Evolutionary conservation across 208 protist species (phyloP), one percentile per base, ranked within the genome.

Genomic region (Wallacemonas sp.): DNA sequence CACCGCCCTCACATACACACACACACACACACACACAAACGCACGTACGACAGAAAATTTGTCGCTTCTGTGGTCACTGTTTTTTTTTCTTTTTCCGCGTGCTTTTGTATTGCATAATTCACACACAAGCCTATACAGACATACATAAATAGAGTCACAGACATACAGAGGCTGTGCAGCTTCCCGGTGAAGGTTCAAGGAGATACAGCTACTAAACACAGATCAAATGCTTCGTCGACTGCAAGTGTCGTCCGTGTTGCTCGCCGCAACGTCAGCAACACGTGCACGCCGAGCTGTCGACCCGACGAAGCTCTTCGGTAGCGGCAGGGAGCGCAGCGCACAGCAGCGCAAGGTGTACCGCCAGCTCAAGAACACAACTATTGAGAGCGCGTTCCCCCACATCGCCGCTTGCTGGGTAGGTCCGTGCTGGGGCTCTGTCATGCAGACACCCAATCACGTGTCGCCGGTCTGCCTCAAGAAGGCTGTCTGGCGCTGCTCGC

Each of bases 391-490:
- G 1, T 93, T 95, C 48, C 90, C 90, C 6, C 85, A 93, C 68
- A 46, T 95, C 42, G 84, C 90, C 8, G 90, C 90, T 17, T 93
- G 85, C 57, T 95, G 90, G 90, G 87, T 95, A 2, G 87, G 87
- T 2, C 86, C 84, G 22, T 93, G 84, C 71, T 93, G 90, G 86
- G 90, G 90, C 2, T 81, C 78, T 5, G 83, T 92, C n/a, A 89
- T 93, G 84, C 75, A 90, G 48, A 93, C 86, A 13, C 90, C 90
- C 0, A 73, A 70, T 48, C 85, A 91, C 61, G 41, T 93, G 21
- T 69, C 79, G 5, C 85, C 85, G 12, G 72, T 89, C 26, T 89
- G 87, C 45, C 22, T 44, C 21, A 87, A 89, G 55, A 79, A 78
- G 70, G 87, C 86, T 0, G 85, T 93, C 19, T 95, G 90, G 90